Percentiles rank a stretch among this genome's conserved stretches.
Evolutionary conservation across 192 early-diverging fungal species (phyloP).

Genomic region (Backusella mclennaniae): DNA sequence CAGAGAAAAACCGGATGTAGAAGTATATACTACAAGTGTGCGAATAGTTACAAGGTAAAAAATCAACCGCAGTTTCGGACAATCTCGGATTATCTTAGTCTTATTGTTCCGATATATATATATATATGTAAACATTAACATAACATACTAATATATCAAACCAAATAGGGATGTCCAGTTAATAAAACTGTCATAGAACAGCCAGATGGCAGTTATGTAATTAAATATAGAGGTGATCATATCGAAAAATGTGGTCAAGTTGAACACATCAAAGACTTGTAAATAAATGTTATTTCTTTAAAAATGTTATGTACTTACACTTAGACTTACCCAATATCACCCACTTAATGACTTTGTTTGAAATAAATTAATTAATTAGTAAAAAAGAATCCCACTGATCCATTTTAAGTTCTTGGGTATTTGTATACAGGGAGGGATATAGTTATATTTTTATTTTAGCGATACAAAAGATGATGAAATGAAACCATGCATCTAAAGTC

Average conservation of each 20-base stretch:
- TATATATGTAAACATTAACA: background rate
- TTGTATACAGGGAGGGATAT: too few species aligned
- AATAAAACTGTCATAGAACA: slow-evolving; percentile 59
- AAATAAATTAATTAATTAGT: background rate
- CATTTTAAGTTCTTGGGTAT: too few species aligned
- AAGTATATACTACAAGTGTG: slow-evolving; percentile 61
- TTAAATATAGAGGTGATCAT: slow-evolving; percentile 59
- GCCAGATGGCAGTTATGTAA: slow-evolving; percentile 49
- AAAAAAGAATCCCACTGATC: background rate
- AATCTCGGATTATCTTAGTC: background rate
- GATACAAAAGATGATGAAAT: too few species aligned
- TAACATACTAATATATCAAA: background rate
- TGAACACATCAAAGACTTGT: slow-evolving; percentile 39
- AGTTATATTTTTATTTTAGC: too few species aligned
- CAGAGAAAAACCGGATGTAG: slow-evolving; percentile 57
- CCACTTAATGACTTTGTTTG: background rate
- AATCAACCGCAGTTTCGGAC: background rate
- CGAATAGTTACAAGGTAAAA: slow-evolving; percentile 50
- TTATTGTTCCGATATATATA: slow-evolving; percentile 9
- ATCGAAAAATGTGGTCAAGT: slow-evolving; percentile 48
- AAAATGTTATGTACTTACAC: background rate
- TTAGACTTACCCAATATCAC: slow-evolving; percentile 1
- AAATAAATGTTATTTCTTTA: slow-evolving; percentile 5
- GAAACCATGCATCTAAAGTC: background rate
- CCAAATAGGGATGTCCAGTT: slow-evolving; percentile 37